Percentiles rank a stretch among this genome's conserved stretches.
Conservation (phyloP, 768 basidiomycete species). For the Panaeolus cyanescens region DNA sequence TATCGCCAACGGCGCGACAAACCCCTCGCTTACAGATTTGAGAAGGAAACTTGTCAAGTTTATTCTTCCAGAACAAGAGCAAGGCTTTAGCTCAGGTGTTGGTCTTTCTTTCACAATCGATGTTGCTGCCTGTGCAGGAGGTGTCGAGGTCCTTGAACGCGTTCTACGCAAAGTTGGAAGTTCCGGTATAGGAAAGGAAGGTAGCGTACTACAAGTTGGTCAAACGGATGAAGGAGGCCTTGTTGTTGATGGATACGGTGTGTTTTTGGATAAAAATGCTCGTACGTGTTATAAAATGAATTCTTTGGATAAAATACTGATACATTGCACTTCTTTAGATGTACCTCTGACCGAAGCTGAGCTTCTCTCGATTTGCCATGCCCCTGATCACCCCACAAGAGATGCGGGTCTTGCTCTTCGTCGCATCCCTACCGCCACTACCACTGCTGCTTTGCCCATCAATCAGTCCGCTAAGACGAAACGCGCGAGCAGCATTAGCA, state of each 20-base stretch:
- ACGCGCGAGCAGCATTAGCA: slow-evolving; percentile 92
- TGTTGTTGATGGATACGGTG: slow-evolving; percentile 88
- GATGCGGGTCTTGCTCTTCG: slow-evolving; percentile 81
- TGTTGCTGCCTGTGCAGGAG: slow-evolving; percentile 76
- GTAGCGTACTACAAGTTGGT: slow-evolving; percentile 48
- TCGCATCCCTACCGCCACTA: slow-evolving; percentile 46
- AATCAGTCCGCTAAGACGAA: slow-evolving; percentile 56
- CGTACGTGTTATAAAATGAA: slow-evolving; percentile 42
- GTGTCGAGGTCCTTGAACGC: slow-evolving; percentile 85
- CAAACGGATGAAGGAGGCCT: slow-evolving; percentile 75
- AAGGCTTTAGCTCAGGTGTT: not conserved
- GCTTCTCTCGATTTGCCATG: slow-evolving; percentile 81
- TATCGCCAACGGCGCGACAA: slow-evolving; percentile 53
- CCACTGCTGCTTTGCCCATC: slow-evolving; percentile 30
- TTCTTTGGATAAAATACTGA: not conserved
- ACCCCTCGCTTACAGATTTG: slow-evolving; percentile 45
- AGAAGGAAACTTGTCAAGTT: slow-evolving; percentile 89
- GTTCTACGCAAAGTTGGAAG: slow-evolving; percentile 92
- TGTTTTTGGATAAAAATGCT: slow-evolving; percentile 68
- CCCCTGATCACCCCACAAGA: slow-evolving; percentile 75
- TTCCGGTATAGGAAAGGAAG: slow-evolving; percentile 42
- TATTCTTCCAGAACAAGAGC: slow-evolving; percentile 69
- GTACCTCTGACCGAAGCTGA: slow-evolving; percentile 81
- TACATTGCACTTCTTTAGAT: slow-evolving; percentile 38
- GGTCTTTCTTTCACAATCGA: slow-evolving; percentile 78